phyloP scores from a whole-genome alignment of 1,139 yeast genomes.

The Scheffersomyces parashehatae region DNA sequence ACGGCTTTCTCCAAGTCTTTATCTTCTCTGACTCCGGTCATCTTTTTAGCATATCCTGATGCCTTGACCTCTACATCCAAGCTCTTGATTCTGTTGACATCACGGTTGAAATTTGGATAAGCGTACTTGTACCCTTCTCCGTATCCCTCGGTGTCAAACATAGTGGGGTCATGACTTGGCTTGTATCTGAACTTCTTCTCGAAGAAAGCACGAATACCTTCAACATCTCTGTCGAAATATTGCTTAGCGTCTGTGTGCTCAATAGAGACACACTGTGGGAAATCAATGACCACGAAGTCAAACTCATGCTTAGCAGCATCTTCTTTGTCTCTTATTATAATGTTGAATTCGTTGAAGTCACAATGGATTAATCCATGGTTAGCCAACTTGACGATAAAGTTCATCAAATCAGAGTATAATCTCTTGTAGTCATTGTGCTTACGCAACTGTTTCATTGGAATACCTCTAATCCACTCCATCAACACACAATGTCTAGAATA shows the following conservation, averaged over 20 bases:
- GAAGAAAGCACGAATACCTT: conserved; percentile 83
- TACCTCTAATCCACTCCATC: conserved; percentile 89
- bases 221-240: conserved; percentile 89
- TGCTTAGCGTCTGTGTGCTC: conserved; percentile 86
- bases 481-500: conserved; percentile 88
- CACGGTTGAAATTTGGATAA: conserved; percentile 78
- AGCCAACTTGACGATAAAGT: conserved; percentile 78
- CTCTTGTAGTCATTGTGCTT: conserved; percentile 67
- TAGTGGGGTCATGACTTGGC: conserved; percentile 62
- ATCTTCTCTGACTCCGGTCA: conserved; percentile 44
- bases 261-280: conserved; percentile 96
- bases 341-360: conserved; percentile 95
- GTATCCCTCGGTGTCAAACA: conserved; percentile 75
- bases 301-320: conserved; percentile 51
- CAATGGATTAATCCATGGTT: conserved; percentile 92
- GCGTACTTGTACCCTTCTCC: conserved; percentile 80
- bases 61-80: conserved; percentile 87
- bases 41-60: conserved; percentile 83
- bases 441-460: conserved; percentile 81
- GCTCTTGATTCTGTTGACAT: conserved; percentile 64
- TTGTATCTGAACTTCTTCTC: conserved; percentile 72
- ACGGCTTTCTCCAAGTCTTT: conserved; percentile 78
- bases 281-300: conserved; percentile 89
- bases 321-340: conserved; percentile 71
- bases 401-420: conserved; percentile 83